Evolutionary conservation across 192 early-diverging fungal species (phyloP).

Genomic region (Coemansia sp.): DNA sequence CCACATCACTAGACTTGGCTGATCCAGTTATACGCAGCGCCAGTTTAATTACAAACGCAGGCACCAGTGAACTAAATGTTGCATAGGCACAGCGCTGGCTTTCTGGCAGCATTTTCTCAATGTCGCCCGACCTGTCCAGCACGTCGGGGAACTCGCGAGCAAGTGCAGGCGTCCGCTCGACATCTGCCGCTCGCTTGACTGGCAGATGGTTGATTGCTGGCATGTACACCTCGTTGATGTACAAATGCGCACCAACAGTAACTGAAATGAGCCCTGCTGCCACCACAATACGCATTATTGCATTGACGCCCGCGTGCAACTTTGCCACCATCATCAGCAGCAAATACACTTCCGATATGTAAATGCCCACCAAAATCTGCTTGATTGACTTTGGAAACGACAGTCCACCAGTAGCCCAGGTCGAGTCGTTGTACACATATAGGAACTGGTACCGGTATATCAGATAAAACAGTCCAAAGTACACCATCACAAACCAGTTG

Average conservation of each 20-base stretch:
- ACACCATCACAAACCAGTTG: constrained; percentile 69
- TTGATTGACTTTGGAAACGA: constrained; percentile 62
- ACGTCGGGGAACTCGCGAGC: constrained; percentile 37
- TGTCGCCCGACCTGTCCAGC: constrained; percentile 1
- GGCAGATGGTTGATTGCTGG: constrained; percentile 59
- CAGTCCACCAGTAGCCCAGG: constrained; percentile 61
- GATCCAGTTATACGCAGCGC: constrained; percentile 14
- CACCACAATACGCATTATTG: constrained; percentile 50
- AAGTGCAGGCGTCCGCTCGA: constrained; percentile 25
- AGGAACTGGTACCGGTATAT: constrained; percentile 83
- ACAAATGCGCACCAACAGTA: constrained; percentile 56
- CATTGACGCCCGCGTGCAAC: constrained; percentile 35
- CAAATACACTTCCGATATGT: constrained; percentile 71
- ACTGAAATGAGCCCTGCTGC: constrained; percentile 45
- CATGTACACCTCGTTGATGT: constrained; percentile 59
- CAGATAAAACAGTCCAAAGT: constrained; percentile 70
- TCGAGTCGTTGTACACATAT: constrained; percentile 64
- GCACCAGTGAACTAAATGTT: constrained; percentile 44
- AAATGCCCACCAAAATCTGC: constrained; percentile 67
- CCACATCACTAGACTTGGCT: background rate
- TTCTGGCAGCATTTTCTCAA: background rate
- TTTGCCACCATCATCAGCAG: constrained; percentile 67
- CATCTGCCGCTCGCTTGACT: constrained; percentile 35
- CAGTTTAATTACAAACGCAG: constrained; percentile 7
- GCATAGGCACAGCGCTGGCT: constrained; percentile 12